Percentiles rank a stretch among this genome's conserved stretches.
Evolutionary conservation across 495 filamentous ascomycete genomes (phyloP).

Genomic region (Hapsidospora chrysogenum): DNA sequence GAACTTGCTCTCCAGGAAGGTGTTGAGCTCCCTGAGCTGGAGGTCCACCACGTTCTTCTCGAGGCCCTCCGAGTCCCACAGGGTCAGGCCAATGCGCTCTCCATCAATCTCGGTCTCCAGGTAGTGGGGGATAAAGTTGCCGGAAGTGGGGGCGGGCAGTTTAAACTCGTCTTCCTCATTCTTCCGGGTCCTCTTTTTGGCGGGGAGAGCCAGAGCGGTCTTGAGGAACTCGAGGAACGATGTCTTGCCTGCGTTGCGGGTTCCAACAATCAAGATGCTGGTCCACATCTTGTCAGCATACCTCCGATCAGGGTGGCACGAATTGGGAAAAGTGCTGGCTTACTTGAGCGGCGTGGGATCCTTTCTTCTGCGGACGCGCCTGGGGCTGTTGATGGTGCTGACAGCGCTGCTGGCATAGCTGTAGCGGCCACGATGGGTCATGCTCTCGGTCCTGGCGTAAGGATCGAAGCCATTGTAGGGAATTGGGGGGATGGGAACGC

Average conservation of each 20-base stretch:
- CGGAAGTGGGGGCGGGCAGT: slow-evolving; percentile 26
- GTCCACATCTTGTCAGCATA: too few species aligned
- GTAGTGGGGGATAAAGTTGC: slow-evolving; percentile 68
- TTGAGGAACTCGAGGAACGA: slow-evolving; percentile 94
- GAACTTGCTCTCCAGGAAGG: slow-evolving; percentile 94
- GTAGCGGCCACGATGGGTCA: slow-evolving; percentile 92
- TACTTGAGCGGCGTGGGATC: slow-evolving; percentile 98
- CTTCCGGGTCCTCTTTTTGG: slow-evolving; percentile 49
- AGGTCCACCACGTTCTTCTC: slow-evolving; percentile 89
- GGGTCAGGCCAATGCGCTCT: slow-evolving; percentile 80
- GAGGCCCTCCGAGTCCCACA: slow-evolving; percentile 91
- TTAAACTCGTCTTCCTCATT: slow-evolving; percentile 35
- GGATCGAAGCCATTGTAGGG: slow-evolving; percentile 47
- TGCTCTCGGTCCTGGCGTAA: slow-evolving; percentile 75
- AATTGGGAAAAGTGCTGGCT: slow-evolving; percentile 19
- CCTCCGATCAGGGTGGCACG: slow-evolving; percentile 1
- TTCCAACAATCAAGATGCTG: slow-evolving; percentile 82
- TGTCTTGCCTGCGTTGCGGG: slow-evolving; percentile 81
- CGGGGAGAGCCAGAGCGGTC: slow-evolving; percentile 59
- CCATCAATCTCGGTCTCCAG: slow-evolving; percentile 89
- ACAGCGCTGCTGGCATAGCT: slow-evolving; percentile 89
- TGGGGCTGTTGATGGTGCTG: slow-evolving; percentile 86
- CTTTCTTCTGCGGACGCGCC: slow-evolving; percentile 82
- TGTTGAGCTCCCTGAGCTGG: slow-evolving; percentile 76
- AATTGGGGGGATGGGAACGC: slow-evolving; percentile 28